Evolutionary conservation across 345 rosid species (phyloP), one percentile per base, ranked within the genome.

Genomic region (Rhizophora mangle): DNA sequence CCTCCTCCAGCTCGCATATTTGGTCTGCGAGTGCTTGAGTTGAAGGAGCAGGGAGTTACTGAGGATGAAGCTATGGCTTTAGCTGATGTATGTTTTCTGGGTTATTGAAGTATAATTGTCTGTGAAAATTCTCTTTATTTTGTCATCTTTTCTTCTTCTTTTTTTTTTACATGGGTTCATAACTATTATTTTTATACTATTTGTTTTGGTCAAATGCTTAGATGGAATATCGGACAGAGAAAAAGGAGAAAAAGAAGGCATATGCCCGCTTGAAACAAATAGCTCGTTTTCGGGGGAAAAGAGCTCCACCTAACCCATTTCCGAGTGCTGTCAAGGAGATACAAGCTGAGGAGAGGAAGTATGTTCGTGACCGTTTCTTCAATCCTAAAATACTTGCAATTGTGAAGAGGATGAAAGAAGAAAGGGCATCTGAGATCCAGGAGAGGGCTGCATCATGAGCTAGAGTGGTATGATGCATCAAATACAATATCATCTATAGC

Each of bases 1-100:
- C 96, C 95, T 6, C 92, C 92, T 73, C 92, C 89, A 18, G 96
- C 96, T 20, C 96, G 96, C 49, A 54, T 86, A 10, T 92, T 82
- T 63, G 96, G 87, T 69, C 71, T 75, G 64, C 96, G 93, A 19
- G 89, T 95, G 51, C 87, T 92, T 72, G 82, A 88, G 76, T 70
- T 95, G 85, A 92, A 84, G 70, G 85, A 88, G 73, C 83, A 85
- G 10, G 99, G 99, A 72, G 87, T 92, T 69, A 47, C 66, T 4
- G 93, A 87, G 78, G 87, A 82, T 70, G 85, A 88, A 68, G 99
- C 97, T 36, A 84, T 89, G 83, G 76, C 88, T 2, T 72, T 87
- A 2, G 96, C 97, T 51, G 87, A 92, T 80, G 99, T 92, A 79
- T 24, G 84, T 76, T 65, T 66, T 54, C 56, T 69, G 22, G 37